Evolutionary conservation across 192 early-diverging fungal genomes (phyloP).

Genomic region (Bifiguratus adelaidae): DNA sequence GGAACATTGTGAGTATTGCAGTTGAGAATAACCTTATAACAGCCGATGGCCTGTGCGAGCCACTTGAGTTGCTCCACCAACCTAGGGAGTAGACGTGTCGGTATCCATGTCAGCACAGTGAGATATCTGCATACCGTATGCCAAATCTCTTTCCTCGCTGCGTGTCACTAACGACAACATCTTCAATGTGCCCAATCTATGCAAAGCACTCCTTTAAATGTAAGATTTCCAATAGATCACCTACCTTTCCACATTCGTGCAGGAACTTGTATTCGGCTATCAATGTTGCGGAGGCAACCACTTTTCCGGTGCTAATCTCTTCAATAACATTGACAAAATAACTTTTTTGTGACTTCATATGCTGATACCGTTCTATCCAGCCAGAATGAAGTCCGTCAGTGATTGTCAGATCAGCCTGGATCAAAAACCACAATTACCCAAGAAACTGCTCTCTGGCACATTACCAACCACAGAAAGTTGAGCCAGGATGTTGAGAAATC

Average conservation of each 20-base stretch:
- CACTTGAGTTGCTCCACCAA: constrained; percentile 83
- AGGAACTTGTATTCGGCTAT: constrained; percentile 89
- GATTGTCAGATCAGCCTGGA: not conserved
- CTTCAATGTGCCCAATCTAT: constrained; percentile 86
- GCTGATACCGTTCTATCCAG: constrained; percentile 56
- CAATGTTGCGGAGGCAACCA: constrained; percentile 82
- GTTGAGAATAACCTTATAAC: constrained; percentile 85
- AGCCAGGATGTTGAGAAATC: constrained; percentile 50
- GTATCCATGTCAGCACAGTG: not conserved
- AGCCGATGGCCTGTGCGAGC: constrained; percentile 62
- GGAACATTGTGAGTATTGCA: constrained; percentile 66
- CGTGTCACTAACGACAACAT: constrained; percentile 67
- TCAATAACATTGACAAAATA: constrained; percentile 86
- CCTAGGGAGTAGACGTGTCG: constrained; percentile 7
- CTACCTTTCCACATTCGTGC: constrained; percentile 65
- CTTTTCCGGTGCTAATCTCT: constrained; percentile 33
- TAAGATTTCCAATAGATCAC: not conserved
- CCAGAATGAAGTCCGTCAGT: not conserved
- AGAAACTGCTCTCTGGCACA: constrained; percentile 57
- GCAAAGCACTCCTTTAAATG: not conserved
- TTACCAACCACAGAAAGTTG: constrained; percentile 74
- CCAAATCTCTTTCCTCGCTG: constrained; percentile 65
- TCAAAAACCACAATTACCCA: constrained; percentile 21
- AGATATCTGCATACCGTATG: constrained; percentile 16
- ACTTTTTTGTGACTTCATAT: constrained; percentile 53